phyloP scores from a whole-genome alignment of 2,329 filamentous ascomycete species.

The Chaetomiaceae sp. region DNA sequence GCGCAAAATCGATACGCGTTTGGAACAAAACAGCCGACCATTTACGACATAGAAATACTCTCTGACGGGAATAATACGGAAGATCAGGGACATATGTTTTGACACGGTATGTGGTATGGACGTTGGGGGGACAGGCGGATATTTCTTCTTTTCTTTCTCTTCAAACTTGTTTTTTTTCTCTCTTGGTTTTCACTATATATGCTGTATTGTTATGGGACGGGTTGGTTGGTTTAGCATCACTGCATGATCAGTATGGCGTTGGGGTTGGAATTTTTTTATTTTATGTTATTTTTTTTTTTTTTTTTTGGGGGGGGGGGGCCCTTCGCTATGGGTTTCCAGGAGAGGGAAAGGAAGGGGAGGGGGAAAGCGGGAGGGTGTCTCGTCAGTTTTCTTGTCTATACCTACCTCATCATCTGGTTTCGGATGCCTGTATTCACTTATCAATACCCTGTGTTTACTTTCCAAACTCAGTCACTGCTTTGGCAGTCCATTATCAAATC shows the following conservation, averaged over 20 bases:
- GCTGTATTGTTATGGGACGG: constrained; percentile 1
- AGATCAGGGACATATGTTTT: background rate
- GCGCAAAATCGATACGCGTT: background rate
- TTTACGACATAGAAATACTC: background rate
- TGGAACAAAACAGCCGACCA: constrained; percentile 7
- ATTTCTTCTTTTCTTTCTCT: background rate
- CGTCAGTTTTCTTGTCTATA: background rate
- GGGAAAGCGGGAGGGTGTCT: background rate
- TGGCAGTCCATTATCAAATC: background rate
- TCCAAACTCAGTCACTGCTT: background rate
- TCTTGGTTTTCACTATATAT: background rate
- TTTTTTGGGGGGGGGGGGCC: background rate
- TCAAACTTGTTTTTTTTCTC: background rate
- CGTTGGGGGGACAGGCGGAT: background rate
- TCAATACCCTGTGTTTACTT: background rate
- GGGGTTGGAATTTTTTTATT: background rate
- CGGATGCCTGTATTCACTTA: constrained; percentile 6
- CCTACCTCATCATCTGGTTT: background rate
- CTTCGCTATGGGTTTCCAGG: too few species aligned
- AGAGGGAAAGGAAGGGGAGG: background rate
- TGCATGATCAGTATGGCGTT: constrained; percentile 13
- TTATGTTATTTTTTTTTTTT: background rate
- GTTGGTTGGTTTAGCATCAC: constrained; percentile 2
- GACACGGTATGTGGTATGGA: background rate
- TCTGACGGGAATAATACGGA: background rate